Conservation (phyloP, 2,329 filamentous ascomycete species). For the Penicillium sp. region DNA sequence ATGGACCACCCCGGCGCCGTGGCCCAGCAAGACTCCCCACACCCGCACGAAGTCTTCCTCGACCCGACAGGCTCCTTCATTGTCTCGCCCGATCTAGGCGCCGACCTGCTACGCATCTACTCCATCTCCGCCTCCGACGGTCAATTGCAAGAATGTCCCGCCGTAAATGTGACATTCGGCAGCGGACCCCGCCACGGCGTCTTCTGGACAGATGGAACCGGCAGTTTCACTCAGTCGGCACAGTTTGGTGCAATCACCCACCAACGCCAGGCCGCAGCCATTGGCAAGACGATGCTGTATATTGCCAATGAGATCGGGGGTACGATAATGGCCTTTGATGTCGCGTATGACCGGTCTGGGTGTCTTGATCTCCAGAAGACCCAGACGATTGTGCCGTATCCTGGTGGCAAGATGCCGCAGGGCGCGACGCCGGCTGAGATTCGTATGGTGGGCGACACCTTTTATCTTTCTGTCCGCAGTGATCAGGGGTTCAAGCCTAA, state of each 20-base stretch:
- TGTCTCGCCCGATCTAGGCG: slow-evolving; percentile 64
- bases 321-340: slow-evolving; percentile 49
- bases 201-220: slow-evolving; percentile 47
- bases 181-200: slow-evolving; percentile 64
- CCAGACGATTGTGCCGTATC: slow-evolving; percentile 28
- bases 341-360: slow-evolving; percentile 27
- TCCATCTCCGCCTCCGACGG: slow-evolving; percentile 47
- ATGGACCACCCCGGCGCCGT: slow-evolving; percentile 36
- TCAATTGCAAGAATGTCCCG: slow-evolving; percentile 47
- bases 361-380: slow-evolving; percentile 28
- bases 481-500: slow-evolving; percentile 28
- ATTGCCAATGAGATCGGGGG: slow-evolving; percentile 60
- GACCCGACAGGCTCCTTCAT: slow-evolving; percentile 65
- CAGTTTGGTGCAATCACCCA: slow-evolving; percentile 1
- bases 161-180: slow-evolving; percentile 47
- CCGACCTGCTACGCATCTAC: slow-evolving; percentile 62
- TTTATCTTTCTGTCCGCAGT: slow-evolving; percentile 35
- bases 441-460: slow-evolving; percentile 13
- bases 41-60: slow-evolving; percentile 63
- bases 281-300: slow-evolving; percentile 30
- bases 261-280: slow-evolving; percentile 12
- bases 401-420: slow-evolving; percentile 24
- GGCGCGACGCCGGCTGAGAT: slow-evolving; percentile 31
- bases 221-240: neutral
- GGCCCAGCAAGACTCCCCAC: slow-evolving; percentile 55